Base-by-base conservation (phyloP, 495 filamentous ascomycete genomes). In the Mytilinidion resinicola region DNA sequence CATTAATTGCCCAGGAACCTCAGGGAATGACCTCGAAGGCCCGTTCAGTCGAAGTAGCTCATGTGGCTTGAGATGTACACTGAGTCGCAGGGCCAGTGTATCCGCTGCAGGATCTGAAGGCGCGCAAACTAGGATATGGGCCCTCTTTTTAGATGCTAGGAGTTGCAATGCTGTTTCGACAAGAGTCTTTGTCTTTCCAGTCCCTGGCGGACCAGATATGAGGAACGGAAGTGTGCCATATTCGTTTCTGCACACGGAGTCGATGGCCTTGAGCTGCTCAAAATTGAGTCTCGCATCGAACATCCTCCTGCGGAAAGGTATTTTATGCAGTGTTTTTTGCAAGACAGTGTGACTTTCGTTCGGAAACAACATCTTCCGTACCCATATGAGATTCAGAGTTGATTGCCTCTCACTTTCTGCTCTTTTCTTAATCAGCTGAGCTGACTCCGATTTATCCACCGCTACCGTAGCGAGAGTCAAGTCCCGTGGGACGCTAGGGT, bases 21-120 rank as follows among this genome's bases (percentile, higher is more conserved):
- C 80, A 10, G 67, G 66, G 55, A 79, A 78, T 17, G 72, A 69
- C 55, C 80, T 73, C 10, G 73, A 66, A 11, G 73, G 69, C 6
- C 74, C 67, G 50, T 80, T 80, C 34, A 83, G 69, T 34, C 80
- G 73, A 14, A 82, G 69, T 41, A 82, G 61, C 20, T 75, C 69
- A 30, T 56, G 56, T 30, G 72, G 72, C 10, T 68, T 61, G 21
- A 82, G 63, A 48, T 75, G 67, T 25, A 44, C 37, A 35, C 69
- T 67, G n/a, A 83, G 66, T 4, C 80, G 73, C 51, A 73, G 66
- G 39, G 74, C 73, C 10, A 83, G 65, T 1, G 72, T 81, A 64
- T 83, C 80, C 43, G 80, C 77, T 43, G 80, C 80, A 21, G 75
- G 72, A 52, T 83, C 78, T 14, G 80, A 82, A 20, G 80, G 79